A percentile compares a stretch with the other conserved stretches of the same genome.
phyloP scores from a whole-genome alignment of 1,139 yeast species.

The Sugiyamaella xylanicola region DNA sequence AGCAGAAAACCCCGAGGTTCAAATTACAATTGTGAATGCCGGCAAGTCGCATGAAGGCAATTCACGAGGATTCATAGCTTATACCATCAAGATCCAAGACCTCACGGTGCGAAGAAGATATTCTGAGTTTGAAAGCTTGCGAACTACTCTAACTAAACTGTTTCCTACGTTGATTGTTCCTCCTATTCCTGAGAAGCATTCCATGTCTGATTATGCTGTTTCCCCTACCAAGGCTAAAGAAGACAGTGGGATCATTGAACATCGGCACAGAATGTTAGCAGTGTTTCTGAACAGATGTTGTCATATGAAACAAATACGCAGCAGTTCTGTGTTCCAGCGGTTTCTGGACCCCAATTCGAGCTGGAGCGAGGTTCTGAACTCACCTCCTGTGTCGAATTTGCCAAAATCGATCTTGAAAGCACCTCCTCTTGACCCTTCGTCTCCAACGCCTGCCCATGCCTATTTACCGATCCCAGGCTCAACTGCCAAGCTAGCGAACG shows the following conservation, averaged over 20 bases:
- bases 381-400: conserved; percentile 59
- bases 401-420: conserved; percentile 57
- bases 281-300: conserved; percentile 79
- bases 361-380: conserved; percentile 60
- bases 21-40: conserved; percentile 68
- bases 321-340: conserved; percentile 65
- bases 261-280: conserved; percentile 74
- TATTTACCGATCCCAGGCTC: conserved; percentile 63
- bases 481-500: conserved; percentile 40
- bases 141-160: conserved; percentile 66
- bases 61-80: conserved; percentile 72
- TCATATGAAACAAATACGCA: conserved; percentile 56
- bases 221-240: conserved; percentile 61
- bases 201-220: conserved; percentile 53
- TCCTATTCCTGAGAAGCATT: conserved; percentile 93
- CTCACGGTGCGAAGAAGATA: conserved; percentile 76
- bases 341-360: conserved; percentile 84
- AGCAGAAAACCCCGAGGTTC: conserved; percentile 41
- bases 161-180: conserved; percentile 87
- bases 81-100: conserved; percentile 67
- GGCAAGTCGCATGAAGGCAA: conserved; percentile 77
- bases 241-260: conserved; percentile 54
- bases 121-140: conserved; percentile 84
- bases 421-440: conserved; percentile 57
- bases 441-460: conserved; percentile 59